Base-by-base conservation (phyloP, 2,329 filamentous ascomycete genomes). In the Penicillium sp. region DNA sequence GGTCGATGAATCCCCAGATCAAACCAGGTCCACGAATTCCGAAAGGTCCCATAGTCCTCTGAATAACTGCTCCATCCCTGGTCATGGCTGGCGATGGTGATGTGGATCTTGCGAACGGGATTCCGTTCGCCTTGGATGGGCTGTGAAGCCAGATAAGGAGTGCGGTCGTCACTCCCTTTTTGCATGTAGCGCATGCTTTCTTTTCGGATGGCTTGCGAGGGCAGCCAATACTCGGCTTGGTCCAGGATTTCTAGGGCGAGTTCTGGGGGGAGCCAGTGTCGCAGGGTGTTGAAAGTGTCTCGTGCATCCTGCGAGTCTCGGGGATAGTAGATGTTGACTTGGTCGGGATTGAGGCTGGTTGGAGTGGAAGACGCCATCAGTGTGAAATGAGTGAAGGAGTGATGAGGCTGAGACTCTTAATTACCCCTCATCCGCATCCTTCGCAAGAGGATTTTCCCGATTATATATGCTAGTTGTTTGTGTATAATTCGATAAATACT, bases 11-110 rank as follows among this genome's bases (percentile, higher is more conserved):
- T 39, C 4, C 2, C 32, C 8, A 45, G 35, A 2, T 42, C 42
- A 9, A 42, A 45, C 42, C 42, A 45, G 1, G 39, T 45, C 42
- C 35, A 39, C 3, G 42, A 39, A 13, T 37, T 38, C 8, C 20
- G 18, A 29, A 25, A 34, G 5, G 18, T 22, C 5, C 18, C 18
- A 22, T 22, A 9, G 11, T 39, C 29, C 10, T 39, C 32, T 12
- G 4, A 9, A 14, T 34, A 39, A 9, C 9, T 25, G 15, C 35
- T 45, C 32, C 39, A 42, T 20, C 32, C 42, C 16, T 42, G 39
- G 12, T 45, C 42, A 26, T 39, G 39, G 16, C 42, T 42, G 35
- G 26, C 33, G 9, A 45, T 37, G 13, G 39, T 16, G 25, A 45
- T 45, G 14, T 13, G 32, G 17, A 42, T 43, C 22, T 37, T 20